These are phyloP conservation scores for Pseudogymnoascus sp. DNA, from an alignment of 2,329 filamentous ascomycete genomes.

Conservation along the genomic window DNA sequence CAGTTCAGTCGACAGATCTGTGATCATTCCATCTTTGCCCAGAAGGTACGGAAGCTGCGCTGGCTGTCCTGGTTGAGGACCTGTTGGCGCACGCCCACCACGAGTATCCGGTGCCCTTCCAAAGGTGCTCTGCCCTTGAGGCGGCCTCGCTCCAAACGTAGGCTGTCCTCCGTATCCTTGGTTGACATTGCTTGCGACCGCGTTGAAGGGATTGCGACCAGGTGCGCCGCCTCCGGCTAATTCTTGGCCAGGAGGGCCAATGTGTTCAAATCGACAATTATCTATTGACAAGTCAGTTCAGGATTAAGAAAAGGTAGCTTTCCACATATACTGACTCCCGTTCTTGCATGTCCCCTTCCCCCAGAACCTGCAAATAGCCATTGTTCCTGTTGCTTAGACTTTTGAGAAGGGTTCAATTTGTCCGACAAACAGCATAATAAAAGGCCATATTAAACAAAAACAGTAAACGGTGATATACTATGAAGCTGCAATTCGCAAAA, in stretches of 20 bases:
- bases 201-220: slow-evolving; percentile 14
- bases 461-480: neutral
- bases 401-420: neutral
- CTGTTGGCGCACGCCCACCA: slow-evolving; percentile 10
- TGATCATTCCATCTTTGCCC: slow-evolving; percentile 46
- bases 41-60: slow-evolving; percentile 20
- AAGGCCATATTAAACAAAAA: neutral
- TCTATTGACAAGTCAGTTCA: slow-evolving; percentile 29
- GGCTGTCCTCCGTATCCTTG: slow-evolving; percentile 5
- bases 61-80: slow-evolving; percentile 5
- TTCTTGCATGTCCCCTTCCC: slow-evolving; percentile 57
- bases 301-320: neutral
- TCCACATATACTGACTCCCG: slow-evolving; percentile 42
- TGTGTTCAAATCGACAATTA: slow-evolving; percentile 47
- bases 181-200: slow-evolving; percentile 16
- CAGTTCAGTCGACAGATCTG: slow-evolving; percentile 61
- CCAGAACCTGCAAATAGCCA: slow-evolving; percentile 49
- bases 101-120: neutral
- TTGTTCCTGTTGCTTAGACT: slow-evolving; percentile 35
- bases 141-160: slow-evolving; percentile 9
- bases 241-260: slow-evolving; percentile 10
- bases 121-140: slow-evolving; percentile 14
- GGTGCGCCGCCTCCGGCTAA: neutral
- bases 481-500: neutral
- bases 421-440: neutral